Percentiles rank a stretch among this genome's conserved stretches.
Conservation (phyloP, 352 stramenopile genomes). For the Phytophthora pisi region DNA sequence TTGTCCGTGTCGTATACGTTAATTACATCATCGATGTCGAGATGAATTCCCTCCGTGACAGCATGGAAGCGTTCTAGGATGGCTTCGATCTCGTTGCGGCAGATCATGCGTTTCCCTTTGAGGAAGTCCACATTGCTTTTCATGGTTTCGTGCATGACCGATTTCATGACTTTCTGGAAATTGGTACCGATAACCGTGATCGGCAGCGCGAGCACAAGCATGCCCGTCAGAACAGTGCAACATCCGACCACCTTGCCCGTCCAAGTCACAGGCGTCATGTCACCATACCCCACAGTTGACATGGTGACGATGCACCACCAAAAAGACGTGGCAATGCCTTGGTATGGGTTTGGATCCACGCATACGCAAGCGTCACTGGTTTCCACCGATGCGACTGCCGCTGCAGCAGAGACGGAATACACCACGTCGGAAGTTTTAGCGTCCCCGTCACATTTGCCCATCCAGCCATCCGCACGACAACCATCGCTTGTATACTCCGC, state of each 20-base stretch:
- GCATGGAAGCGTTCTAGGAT: constrained; percentile 77
- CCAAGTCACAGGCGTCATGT: constrained; percentile 83
- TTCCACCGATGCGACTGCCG: constrained; percentile 28
- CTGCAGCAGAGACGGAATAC: constrained; percentile 35
- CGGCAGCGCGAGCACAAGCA: constrained; percentile 88
- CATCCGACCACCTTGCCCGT: constrained; percentile 75
- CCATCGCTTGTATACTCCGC: constrained; percentile 72
- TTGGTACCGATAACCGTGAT: constrained; percentile 92
- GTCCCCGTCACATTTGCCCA: constrained; percentile 47
- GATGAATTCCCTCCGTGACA: constrained; percentile 72
- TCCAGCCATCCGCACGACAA: constrained; percentile 63
- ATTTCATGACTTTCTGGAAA: constrained; percentile 88
- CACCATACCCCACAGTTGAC: constrained; percentile 91
- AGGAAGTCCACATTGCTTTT: constrained; percentile 81
- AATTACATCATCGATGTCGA: constrained; percentile 82
- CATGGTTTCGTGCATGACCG: constrained; percentile 77
- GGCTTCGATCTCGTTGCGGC: constrained; percentile 73
- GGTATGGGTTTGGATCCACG: constrained; percentile 84
- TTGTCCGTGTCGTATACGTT: constrained; percentile 82
- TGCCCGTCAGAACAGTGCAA: constrained; percentile 76
- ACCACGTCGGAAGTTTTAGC: constrained; percentile 16
- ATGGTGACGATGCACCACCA: constrained; percentile 94
- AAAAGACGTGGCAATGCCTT: constrained; percentile 78
- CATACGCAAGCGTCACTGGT: constrained; percentile 45
- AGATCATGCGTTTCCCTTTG: constrained; percentile 74